These are phyloP conservation scores for Coemansia umbellata DNA, from an alignment of 192 early-diverging fungal species.

Conservation along the genomic window DNA sequence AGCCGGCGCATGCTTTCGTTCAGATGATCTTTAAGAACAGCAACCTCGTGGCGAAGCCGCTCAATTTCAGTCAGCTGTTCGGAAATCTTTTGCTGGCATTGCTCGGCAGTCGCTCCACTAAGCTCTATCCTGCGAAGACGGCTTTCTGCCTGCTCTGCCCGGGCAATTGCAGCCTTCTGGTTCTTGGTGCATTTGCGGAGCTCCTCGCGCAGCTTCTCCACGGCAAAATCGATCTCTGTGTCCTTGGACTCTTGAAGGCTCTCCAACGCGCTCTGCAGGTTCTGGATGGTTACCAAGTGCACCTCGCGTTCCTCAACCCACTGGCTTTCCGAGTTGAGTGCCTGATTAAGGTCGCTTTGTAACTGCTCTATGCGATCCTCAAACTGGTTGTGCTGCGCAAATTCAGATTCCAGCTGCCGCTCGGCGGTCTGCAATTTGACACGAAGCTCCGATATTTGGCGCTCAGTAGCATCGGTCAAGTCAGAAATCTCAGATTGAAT, in stretches of 20 bases:
- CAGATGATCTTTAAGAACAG: slow-evolving; percentile 85
- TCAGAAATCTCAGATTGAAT: slow-evolving; percentile 25
- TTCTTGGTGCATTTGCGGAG: slow-evolving; percentile 43
- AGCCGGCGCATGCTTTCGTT: slow-evolving; percentile 88
- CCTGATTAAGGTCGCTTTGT: slow-evolving; percentile 54
- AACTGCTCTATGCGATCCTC: slow-evolving; percentile 50
- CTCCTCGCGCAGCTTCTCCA: slow-evolving; percentile 52
- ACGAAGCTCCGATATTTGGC: slow-evolving; percentile 17
- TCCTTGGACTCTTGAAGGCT: slow-evolving; percentile 81
- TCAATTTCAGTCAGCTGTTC: slow-evolving; percentile 52
- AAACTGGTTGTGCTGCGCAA: slow-evolving; percentile 24
- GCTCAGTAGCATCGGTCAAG: slow-evolving; percentile 12
- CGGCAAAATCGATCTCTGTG: slow-evolving; percentile 57
- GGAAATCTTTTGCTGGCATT: slow-evolving; percentile 53
- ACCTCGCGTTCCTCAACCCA: slow-evolving; percentile 57
- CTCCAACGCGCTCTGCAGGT: slow-evolving; percentile 84
- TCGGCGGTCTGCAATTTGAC: slow-evolving; percentile 23
- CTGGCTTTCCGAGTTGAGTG: slow-evolving; percentile 56
- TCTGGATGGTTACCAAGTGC: slow-evolving; percentile 62
- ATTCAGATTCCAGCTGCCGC: slow-evolving; percentile 21
- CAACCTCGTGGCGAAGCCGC: slow-evolving; percentile 51
- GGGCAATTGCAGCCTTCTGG: slow-evolving; percentile 55
- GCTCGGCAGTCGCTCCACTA: slow-evolving; percentile 46
- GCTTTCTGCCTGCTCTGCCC: slow-evolving; percentile 45
- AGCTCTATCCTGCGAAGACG: slow-evolving; percentile 18